Evolutionary conservation across 2,329 filamentous ascomycete species (phyloP), one percentile per base, ranked within the genome.

Genomic region (Clathrospora elynae): DNA sequence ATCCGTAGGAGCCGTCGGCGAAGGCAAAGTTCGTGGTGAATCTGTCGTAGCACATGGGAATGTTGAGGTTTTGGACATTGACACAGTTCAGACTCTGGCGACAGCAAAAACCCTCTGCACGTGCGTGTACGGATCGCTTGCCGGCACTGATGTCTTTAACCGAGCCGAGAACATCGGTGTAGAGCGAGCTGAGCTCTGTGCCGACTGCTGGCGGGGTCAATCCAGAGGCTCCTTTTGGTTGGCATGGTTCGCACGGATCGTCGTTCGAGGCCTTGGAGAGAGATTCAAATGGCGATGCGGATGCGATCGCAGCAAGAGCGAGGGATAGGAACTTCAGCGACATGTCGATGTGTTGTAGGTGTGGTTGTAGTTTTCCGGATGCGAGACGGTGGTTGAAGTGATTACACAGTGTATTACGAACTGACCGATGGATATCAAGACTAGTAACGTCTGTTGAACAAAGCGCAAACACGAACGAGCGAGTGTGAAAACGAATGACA

Each of bases 11-110:
- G 22, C 71, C 71, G 44, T 77, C 75, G 2, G 72, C 60, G 34
- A 79, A 73, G 38, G 70, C 71, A 53, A 64, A 78, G 50, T 78
- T 74, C 12, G 77, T 79, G 4, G 76, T 79, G 62, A 76, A 79
- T 40, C 71, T 72, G 58, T 79, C 77, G 63, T 77, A 78, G 65
- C 76, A 78, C 61, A 78, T 75, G 2, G 75, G 72, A 4, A 78
- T 62, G 23, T 69, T 66, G 22, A 73, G 61, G 24, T 52, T 61
- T 26, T 67, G 59, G 5, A 75, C 62, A 19, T 73, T 66, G n/a
- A 74, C 59, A 53, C 74, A 76, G 39, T 71, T 53, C 10, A 73
- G 69, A 12, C 59, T 70, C 17, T 64, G 55, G 17, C 61, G 65
- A 49, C 67, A 71, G 49, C 66, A 68, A 41, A 71, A 68, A 14